Percentiles rank a stretch among this genome's conserved stretches.
Conservation (phyloP, 768 basidiomycete genomes). For the Tylopilus plumbeoviolaceoides region DNA sequence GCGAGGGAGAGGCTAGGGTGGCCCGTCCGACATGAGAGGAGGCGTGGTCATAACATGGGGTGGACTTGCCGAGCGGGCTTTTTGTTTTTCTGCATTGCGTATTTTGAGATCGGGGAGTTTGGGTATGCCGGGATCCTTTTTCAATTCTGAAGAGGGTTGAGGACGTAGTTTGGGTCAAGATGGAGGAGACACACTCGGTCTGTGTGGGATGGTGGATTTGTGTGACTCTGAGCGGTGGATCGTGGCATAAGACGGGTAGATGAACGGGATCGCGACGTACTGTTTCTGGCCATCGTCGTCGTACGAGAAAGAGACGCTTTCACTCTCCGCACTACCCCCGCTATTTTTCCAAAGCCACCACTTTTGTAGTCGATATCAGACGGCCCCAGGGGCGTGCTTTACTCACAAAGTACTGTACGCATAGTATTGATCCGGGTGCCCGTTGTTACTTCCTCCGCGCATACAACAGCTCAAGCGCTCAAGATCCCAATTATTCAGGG, state of each 20-base stretch:
- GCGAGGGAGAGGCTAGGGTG: constrained; percentile 23
- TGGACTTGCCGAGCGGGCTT: constrained; percentile 38
- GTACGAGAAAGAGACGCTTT: constrained; percentile 20
- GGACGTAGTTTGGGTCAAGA: constrained; percentile 3
- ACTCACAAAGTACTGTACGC: too few relatives aligned
- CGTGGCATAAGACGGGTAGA: background rate
- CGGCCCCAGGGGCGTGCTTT: too few relatives aligned
- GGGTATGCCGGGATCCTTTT: constrained; percentile 88
- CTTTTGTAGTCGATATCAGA: too few relatives aligned
- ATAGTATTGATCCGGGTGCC: too few relatives aligned
- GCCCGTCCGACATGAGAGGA: background rate
- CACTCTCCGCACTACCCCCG: too few relatives aligned
- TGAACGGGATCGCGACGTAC: constrained; percentile 14
- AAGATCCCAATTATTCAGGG: too few relatives aligned
- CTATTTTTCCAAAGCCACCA: too few relatives aligned
- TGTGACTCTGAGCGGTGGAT: constrained; percentile 17
- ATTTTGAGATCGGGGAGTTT: constrained; percentile 72
- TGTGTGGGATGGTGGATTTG: constrained; percentile 25
- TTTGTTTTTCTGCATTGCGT: constrained; percentile 48
- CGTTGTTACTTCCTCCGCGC: too few relatives aligned
- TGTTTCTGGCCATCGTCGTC: constrained; percentile 30
- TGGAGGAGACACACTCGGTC: constrained; percentile 18
- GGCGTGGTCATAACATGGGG: background rate
- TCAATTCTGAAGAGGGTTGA: constrained; percentile 50
- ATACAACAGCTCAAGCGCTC: too few relatives aligned